A percentile compares a stretch with the other conserved stretches of the same genome.
These are phyloP conservation scores for Rhizopogon rudus DNA, from an alignment of 768 basidiomycete species.

Conservation along the genomic window DNA sequence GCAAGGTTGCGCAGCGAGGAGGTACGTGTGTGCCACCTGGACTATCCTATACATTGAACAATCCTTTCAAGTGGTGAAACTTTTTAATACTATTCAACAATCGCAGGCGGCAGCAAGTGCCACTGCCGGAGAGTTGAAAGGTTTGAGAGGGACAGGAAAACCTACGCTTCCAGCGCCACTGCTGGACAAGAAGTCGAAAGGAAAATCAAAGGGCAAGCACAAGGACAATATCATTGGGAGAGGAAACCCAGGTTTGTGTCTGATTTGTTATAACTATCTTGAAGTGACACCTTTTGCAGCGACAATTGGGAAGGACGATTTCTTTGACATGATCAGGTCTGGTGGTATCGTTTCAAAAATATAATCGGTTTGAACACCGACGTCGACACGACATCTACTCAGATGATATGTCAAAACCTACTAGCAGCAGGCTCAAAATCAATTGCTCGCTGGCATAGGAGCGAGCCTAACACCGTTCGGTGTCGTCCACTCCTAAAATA, in stretches of 20 bases:
- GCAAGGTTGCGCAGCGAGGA: slow-evolving; percentile 83
- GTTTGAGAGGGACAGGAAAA: slow-evolving; percentile 65
- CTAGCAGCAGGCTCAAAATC: not conserved
- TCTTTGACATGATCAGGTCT: slow-evolving; percentile 79
- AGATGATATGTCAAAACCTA: not conserved
- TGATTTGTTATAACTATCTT: not conserved
- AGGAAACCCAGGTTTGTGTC: slow-evolving; percentile 51
- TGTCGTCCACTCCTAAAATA: no score
- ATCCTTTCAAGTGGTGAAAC: slow-evolving; percentile 54
- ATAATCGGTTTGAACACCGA: slow-evolving; percentile 19
- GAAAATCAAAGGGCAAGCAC: slow-evolving; percentile 43
- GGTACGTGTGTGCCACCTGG: slow-evolving; percentile 38
- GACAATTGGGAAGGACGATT: slow-evolving; percentile 62
- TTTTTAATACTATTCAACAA: slow-evolving; percentile 85
- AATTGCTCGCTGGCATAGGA: not conserved
- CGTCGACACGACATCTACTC: not conserved
- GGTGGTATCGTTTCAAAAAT: slow-evolving; percentile 75
- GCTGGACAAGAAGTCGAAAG: slow-evolving; percentile 42
- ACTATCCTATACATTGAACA: not conserved
- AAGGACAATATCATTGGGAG: slow-evolving; percentile 51
- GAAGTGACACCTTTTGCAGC: slow-evolving; percentile 30
- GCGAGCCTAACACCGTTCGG: no score
- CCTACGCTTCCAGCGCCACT: slow-evolving; percentile 65
- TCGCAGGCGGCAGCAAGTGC: slow-evolving; percentile 56
- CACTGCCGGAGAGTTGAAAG: slow-evolving; percentile 54